A percentile compares a stretch with the other conserved stretches of the same genome.
Conservation (phyloP, 345 rosid genomes). For the Arabidopsis suecica region DNA sequence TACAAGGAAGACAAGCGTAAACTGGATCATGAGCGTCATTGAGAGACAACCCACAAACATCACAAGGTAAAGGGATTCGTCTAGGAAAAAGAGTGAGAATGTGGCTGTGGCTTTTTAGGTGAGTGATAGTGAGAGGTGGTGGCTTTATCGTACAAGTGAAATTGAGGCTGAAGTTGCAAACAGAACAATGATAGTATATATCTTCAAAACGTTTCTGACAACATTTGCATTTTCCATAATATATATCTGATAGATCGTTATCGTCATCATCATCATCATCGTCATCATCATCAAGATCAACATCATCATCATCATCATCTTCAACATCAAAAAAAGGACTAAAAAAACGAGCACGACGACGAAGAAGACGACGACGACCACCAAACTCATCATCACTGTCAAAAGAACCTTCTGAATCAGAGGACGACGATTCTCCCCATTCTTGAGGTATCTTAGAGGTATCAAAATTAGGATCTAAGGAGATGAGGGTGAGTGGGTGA, state of each 20-base stretch:
- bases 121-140: background rate
- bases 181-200: background rate
- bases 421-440: too few species aligned
- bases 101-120: background rate
- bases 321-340: too few species aligned
- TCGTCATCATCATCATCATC: too few species aligned
- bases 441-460: too few species aligned
- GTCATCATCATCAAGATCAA: too few species aligned
- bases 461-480: too few species aligned
- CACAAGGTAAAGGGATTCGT: background rate
- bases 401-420: too few species aligned
- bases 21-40: background rate
- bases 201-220: background rate
- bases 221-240: background rate
- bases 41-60: constrained; percentile 6
- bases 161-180: background rate
- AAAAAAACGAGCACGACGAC: too few species aligned
- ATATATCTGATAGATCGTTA: background rate
- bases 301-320: too few species aligned
- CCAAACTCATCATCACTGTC: too few species aligned
- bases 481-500: too few species aligned
- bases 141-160: background rate
- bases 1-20: constrained; percentile 1
- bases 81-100: constrained; percentile 6
- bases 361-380: too few species aligned